These are phyloP conservation scores for Calamus simplicifolius DNA, from an alignment of 176 grass and related monocot genomes.

Conservation along the genomic window DNA sequence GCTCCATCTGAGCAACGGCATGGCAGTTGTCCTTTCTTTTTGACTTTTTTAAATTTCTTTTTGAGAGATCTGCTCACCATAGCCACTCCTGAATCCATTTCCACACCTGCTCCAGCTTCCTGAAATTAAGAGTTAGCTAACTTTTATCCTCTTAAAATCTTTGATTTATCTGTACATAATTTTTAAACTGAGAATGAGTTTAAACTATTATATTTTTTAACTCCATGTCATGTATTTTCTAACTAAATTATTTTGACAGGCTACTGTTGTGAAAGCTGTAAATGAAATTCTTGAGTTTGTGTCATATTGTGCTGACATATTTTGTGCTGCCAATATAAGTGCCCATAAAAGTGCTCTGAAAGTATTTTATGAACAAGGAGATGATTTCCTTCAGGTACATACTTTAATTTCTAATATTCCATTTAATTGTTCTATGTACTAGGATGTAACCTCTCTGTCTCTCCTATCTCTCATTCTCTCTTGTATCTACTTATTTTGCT, in stretches of 20 bases:
- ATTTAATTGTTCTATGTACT: no score
- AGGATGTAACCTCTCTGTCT: no score
- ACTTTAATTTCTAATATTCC: conserved; percentile 5
- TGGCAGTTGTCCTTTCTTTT: no score
- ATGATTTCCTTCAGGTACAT: conserved; percentile 57
- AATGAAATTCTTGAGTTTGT: conserved; percentile 50
- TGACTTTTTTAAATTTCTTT: background rate
- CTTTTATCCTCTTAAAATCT: no score
- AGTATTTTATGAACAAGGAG: conserved; percentile 39
- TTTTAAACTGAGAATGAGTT: no score
- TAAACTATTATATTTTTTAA: no score
- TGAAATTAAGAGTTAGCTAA: no score
- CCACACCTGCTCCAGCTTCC: no score
- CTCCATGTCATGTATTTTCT: conserved; percentile 12
- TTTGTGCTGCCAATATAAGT: conserved; percentile 44
- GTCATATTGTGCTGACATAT: conserved; percentile 36
- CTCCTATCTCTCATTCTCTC: background rate
- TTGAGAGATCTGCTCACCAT: no score
- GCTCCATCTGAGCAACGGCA: no score
- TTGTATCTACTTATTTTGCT: conserved; percentile 16
- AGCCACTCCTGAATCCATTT: no score
- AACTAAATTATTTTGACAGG: conserved; percentile 31
- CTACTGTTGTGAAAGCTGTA: conserved; percentile 16
- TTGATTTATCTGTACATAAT: no score
- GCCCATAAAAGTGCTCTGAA: conserved; percentile 24